phyloP scores from a whole-genome alignment of 306 rosid species.

The Lathyrus sativus region DNA sequence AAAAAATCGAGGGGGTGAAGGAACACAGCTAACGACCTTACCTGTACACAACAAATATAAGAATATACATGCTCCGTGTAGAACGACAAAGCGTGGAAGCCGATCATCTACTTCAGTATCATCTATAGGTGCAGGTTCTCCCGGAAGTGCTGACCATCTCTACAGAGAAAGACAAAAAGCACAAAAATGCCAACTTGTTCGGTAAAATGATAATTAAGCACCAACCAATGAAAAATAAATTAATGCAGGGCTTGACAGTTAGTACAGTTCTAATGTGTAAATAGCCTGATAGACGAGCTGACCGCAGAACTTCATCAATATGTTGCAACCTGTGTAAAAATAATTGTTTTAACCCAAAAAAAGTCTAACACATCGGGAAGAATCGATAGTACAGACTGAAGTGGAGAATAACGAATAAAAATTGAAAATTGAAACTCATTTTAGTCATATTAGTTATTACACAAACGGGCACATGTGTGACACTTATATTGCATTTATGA shows the following conservation, averaged over 20 bases:
- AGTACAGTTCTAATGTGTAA: constrained; percentile 84
- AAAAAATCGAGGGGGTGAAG: constrained; percentile 15
- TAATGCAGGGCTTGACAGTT: constrained; percentile 18
- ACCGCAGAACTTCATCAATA: constrained; percentile 85
- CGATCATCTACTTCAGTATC: constrained; percentile 87
- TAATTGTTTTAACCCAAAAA: constrained; percentile 13
- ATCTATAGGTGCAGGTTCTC: constrained; percentile 92
- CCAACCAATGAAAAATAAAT: constrained; percentile 18
- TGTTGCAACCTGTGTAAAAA: constrained; percentile 78
- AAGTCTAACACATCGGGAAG: constrained; percentile 30
- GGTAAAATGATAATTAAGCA: constrained; percentile 7
- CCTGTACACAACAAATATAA: constrained; percentile 80
- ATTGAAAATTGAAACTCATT: constrained; percentile 12
- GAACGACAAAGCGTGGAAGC: constrained; percentile 95
- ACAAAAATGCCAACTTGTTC: constrained; percentile 30
- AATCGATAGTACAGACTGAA: constrained; percentile 23
- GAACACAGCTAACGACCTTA: constrained; percentile 37
- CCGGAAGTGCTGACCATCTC: constrained; percentile 95
- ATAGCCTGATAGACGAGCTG: constrained; percentile 90
- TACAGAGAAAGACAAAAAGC: constrained; percentile 32
- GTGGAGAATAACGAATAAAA: constrained; percentile 24
- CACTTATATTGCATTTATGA: neutral
- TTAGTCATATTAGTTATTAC: constrained; percentile 12
- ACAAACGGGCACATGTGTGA: neutral
- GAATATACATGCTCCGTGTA: constrained; percentile 85